Conservation (phyloP, 2,329 filamentous ascomycete genomes). For the Verticillium dahliae region DNA sequence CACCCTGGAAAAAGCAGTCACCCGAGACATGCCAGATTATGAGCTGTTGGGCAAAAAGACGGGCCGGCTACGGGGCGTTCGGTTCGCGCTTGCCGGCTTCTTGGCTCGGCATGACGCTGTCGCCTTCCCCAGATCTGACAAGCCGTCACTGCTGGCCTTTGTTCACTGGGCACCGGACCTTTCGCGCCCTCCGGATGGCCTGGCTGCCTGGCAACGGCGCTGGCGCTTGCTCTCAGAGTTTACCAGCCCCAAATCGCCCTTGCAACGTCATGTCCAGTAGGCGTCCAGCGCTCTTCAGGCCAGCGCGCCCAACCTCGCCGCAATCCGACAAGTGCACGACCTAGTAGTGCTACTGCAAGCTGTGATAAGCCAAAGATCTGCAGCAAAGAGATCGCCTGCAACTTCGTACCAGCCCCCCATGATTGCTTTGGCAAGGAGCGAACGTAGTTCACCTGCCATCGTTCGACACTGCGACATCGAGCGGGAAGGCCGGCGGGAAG, state of each 20-base stretch:
- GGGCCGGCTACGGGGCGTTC: neutral
- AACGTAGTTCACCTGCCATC: neutral
- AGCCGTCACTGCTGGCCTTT: neutral
- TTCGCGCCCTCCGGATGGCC: neutral
- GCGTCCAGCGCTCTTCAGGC: neutral
- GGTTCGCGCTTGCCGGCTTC: neutral
- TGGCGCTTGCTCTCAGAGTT: neutral
- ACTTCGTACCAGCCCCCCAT: neutral
- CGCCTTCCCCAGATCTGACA: neutral
- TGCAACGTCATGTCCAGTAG: neutral
- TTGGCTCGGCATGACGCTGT: neutral
- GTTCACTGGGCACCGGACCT: neutral
- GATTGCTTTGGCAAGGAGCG: neutral
- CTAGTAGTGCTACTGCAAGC: neutral
- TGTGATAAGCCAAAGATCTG: neutral
- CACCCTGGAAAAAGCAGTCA: neutral
- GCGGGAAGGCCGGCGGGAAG: neutral
- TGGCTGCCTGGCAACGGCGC: neutral
- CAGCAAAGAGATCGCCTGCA: neutral
- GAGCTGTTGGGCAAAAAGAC: neutral
- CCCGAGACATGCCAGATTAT: neutral
- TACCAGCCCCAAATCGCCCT: neutral
- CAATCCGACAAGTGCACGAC: neutral
- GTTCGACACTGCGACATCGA: neutral
- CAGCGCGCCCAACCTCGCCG: neutral